Conservation (phyloP, 306 rosid genomes). For the Leucaena leucocephala region DNA sequence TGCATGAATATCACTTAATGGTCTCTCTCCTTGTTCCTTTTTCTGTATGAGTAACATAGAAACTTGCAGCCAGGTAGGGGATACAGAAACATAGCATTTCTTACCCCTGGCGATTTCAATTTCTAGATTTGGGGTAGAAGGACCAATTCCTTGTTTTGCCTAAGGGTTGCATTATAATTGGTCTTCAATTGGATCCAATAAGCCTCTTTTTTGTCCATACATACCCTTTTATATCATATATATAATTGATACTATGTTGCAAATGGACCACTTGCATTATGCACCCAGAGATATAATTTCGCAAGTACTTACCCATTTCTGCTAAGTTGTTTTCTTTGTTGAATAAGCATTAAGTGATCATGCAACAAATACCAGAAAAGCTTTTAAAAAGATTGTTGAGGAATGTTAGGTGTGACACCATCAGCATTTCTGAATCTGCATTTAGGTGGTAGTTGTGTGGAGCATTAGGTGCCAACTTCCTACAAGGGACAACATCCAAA, state of each 20-base stretch:
- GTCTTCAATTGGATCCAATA: conserved; percentile 11
- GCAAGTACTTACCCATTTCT: not conserved
- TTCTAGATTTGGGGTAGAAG: conserved; percentile 25
- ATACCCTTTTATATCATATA: not conserved
- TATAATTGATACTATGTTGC: not conserved
- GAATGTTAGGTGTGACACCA: not conserved
- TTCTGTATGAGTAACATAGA: conserved; percentile 11
- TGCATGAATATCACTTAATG: not conserved
- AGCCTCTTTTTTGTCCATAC: not conserved
- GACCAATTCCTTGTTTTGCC: conserved; percentile 28
- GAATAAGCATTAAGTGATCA: not conserved
- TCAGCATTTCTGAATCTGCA: conserved; percentile 11
- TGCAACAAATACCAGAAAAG: not conserved
- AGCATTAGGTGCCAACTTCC: not conserved
- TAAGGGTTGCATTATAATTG: not conserved
- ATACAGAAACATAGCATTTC: conserved; percentile 12
- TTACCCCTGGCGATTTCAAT: conserved; percentile 17
- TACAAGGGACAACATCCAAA: not conserved
- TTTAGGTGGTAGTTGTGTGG: not conserved
- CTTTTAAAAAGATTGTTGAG: conserved; percentile 2
- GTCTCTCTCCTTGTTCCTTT: not conserved
- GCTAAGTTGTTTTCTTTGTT: conserved; percentile 3
- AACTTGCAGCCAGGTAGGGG: conserved; percentile 30
- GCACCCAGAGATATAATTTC: not conserved
- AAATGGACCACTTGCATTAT: not conserved